These are phyloP conservation scores for Mimosa bimucronata DNA, from an alignment of 306 rosid species.

Conservation along the genomic window DNA sequence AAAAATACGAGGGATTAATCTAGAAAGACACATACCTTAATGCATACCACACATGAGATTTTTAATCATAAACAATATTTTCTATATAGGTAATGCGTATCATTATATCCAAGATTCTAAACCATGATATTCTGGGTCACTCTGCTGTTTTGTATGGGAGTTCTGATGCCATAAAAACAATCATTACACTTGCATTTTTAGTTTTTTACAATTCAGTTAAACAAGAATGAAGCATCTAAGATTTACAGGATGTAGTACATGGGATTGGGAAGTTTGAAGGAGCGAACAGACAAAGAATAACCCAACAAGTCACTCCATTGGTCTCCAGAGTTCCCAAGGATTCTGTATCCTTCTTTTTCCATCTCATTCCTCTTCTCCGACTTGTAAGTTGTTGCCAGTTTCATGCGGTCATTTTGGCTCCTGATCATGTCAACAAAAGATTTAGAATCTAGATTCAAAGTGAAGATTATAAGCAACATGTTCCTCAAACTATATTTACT, in stretches of 20 bases:
- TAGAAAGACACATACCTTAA: background rate
- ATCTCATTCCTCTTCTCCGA: slow-evolving; percentile 86
- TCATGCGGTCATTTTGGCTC: slow-evolving; percentile 65
- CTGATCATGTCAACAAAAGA: slow-evolving; percentile 45
- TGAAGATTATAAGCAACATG: slow-evolving; percentile 15
- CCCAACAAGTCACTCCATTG: slow-evolving; percentile 96
- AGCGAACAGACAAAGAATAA: slow-evolving; percentile 56
- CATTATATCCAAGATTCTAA: background rate
- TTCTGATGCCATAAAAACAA: slow-evolving; percentile 7
- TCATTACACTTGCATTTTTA: background rate
- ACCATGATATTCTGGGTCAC: background rate
- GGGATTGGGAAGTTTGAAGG: slow-evolving; percentile 97
- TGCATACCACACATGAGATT: background rate
- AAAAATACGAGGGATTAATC: too few relatives aligned
- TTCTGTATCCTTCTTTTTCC: slow-evolving; percentile 75
- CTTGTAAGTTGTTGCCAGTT: slow-evolving; percentile 66
- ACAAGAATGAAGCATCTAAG: slow-evolving; percentile 29
- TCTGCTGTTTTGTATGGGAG: background rate
- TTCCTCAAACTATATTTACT: background rate
- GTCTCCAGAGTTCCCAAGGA: slow-evolving; percentile 90
- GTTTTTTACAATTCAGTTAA: slow-evolving; percentile 39
- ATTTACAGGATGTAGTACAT: slow-evolving; percentile 75
- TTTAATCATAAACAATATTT: background rate
- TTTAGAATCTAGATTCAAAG: slow-evolving; percentile 34
- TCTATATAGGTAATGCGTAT: background rate